Percentiles rank a stretch among this genome's conserved stretches.
phyloP scores from a whole-genome alignment of 495 filamentous ascomycete species.

The Aspergillus olivimuriae region DNA sequence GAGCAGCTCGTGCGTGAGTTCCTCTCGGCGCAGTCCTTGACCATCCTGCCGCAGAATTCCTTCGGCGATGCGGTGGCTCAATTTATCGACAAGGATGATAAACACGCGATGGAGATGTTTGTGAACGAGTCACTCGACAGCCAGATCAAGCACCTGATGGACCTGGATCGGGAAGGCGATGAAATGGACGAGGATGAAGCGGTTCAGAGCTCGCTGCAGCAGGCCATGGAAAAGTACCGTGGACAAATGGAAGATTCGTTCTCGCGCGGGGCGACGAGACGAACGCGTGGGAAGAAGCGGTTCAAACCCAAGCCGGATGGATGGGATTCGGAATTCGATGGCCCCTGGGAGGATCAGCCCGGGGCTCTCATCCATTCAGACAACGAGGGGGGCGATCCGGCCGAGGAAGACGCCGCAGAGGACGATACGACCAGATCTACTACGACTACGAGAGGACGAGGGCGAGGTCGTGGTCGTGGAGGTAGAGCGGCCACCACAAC shows the following conservation, averaged over 20 bases:
- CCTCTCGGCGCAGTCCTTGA: conserved; percentile 74
- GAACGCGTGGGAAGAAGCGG: conserved; percentile 51
- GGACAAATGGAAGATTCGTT: conserved; percentile 67
- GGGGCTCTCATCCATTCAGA: conserved; percentile 58
- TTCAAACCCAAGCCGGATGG: conserved; percentile 68
- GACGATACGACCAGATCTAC: conserved; percentile 28
- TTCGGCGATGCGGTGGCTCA: conserved; percentile 92
- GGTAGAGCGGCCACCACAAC: conserved; percentile 34
- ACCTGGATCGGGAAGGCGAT: conserved; percentile 58
- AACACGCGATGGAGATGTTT: conserved; percentile 84
- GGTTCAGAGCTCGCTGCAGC: conserved; percentile 51
- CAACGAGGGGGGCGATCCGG: conserved; percentile 42
- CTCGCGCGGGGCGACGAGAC: conserved; percentile 57
- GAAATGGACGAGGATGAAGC: conserved; percentile 57
- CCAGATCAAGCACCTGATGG: conserved; percentile 68
- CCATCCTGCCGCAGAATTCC: conserved; percentile 81
- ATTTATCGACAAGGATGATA: conserved; percentile 94
- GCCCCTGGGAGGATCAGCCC: conserved; percentile 75
- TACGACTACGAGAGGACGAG: conserved; percentile 32
- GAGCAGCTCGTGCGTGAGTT: conserved; percentile 82
- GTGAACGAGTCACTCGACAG: conserved; percentile 70
- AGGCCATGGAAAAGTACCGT: conserved; percentile 66
- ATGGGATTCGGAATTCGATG: conserved; percentile 86
- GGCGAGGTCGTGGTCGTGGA: conserved; percentile 46
- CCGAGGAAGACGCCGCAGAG: conserved; percentile 41